These are phyloP conservation scores for Astraeus odoratus DNA, from an alignment of 768 basidiomycete genomes.

Conservation along the genomic window DNA sequence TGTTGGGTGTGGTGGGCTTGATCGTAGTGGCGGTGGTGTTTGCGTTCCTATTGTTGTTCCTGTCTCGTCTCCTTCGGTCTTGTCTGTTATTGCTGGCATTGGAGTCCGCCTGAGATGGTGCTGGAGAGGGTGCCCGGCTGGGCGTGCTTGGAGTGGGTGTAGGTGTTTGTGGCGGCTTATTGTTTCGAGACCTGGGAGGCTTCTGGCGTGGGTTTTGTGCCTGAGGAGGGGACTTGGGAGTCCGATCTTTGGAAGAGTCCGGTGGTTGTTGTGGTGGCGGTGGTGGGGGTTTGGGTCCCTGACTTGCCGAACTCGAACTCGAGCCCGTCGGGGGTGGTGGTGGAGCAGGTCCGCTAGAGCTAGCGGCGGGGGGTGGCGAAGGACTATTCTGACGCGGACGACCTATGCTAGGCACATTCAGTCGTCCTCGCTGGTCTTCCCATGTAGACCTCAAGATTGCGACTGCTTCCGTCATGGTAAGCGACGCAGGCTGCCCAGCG, in stretches of 20 bases:
- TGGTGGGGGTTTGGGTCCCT: conserved; percentile 16
- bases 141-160: neutral
- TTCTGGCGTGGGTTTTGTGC: neutral
- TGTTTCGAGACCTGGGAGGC: neutral
- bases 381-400: neutral
- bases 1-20: neutral
- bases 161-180: neutral
- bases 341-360: conserved; percentile 13
- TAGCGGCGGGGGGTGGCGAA: conserved; percentile 13
- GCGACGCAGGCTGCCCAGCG: conserved; percentile 12
- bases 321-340: conserved; percentile 18
- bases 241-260: neutral
- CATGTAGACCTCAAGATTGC: conserved; percentile 19
- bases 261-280: conserved; percentile 15
- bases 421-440: conserved; percentile 18
- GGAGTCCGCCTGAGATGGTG: neutral
- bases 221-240: neutral
- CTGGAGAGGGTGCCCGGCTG: neutral
- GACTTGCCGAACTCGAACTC: conserved; percentile 10
- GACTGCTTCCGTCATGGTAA: conserved; percentile 26
- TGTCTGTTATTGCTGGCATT: neutral
- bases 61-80: neutral
- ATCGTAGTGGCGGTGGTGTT: too few relatives aligned
- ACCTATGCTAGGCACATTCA: conserved; percentile 16
- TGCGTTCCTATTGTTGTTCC: neutral